A percentile compares a stretch with the other conserved stretches of the same genome.
Evolutionary conservation across 2,329 filamentous ascomycete genomes (phyloP).

Genomic region (Diplodia corticola): DNA sequence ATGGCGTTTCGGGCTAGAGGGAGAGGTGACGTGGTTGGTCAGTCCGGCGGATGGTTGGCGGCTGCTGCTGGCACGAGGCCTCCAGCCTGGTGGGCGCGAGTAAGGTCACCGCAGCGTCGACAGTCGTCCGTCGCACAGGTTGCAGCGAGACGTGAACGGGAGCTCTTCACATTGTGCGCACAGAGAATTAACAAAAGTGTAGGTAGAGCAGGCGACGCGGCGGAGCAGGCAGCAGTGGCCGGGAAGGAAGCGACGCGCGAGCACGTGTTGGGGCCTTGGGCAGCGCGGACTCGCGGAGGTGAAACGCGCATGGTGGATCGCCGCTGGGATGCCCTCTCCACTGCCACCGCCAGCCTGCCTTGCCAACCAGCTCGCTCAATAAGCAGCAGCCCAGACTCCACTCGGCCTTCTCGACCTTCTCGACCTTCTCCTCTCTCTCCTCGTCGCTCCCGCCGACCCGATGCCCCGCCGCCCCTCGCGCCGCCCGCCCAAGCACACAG

Average conservation of each 20-base stretch:
- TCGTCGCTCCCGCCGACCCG: neutral
- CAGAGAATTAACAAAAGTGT: neutral
- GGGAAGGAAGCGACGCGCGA: constrained; percentile 1
- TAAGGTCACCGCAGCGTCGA: neutral
- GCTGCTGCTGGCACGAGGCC: constrained; percentile 12
- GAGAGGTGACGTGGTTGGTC: constrained; percentile 1
- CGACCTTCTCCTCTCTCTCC: neutral
- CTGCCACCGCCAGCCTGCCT: constrained; percentile 3
- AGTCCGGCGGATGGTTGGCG: neutral
- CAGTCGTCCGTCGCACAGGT: neutral
- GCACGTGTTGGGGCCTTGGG: constrained; percentile 3
- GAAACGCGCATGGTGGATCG: neutral
- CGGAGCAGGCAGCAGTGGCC: constrained; percentile 6
- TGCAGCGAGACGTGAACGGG: neutral
- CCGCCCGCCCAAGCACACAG: neutral
- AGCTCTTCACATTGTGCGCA: neutral
- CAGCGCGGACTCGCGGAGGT: neutral
- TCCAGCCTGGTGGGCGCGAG: neutral
- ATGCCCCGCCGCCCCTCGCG: neutral
- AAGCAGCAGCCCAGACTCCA: neutral
- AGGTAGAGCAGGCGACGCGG: neutral
- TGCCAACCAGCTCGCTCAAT: neutral
- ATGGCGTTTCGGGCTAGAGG: neutral
- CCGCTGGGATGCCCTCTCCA: neutral
- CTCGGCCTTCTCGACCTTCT: neutral